Percentiles rank a stretch among this genome's conserved stretches.
Evolutionary conservation across 192 early-diverging fungal species (phyloP).

Genomic region (Fimicolochytrium jonesii): DNA sequence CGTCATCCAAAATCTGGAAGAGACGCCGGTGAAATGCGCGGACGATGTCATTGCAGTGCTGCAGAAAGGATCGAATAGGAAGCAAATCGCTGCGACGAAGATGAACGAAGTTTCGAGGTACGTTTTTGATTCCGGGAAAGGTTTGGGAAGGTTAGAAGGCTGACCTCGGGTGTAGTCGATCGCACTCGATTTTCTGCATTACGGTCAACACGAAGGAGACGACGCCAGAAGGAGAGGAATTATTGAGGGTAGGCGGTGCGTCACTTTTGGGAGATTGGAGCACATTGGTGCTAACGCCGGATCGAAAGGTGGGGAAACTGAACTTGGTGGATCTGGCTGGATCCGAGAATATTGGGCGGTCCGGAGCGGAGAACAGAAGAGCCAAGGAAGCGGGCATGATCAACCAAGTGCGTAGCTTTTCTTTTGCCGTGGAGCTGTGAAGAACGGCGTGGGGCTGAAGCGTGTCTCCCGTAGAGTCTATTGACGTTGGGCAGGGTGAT

Average conservation of each 20-base stretch:
- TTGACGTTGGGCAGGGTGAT: slow-evolving; percentile 95
- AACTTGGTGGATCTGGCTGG: slow-evolving; percentile 96
- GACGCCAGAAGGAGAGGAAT: slow-evolving; percentile 73
- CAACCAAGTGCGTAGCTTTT: slow-evolving; percentile 59
- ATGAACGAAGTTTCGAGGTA: slow-evolving; percentile 86
- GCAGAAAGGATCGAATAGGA: slow-evolving; percentile 66
- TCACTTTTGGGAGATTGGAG: neutral
- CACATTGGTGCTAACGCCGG: neutral
- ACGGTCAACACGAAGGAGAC: slow-evolving; percentile 86
- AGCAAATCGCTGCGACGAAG: slow-evolving; percentile 79
- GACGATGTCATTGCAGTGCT: slow-evolving; percentile 69
- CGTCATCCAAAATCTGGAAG: slow-evolving; percentile 77
- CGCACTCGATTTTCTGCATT: slow-evolving; percentile 89
- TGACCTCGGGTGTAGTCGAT: slow-evolving; percentile 80
- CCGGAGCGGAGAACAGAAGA: slow-evolving; percentile 76
- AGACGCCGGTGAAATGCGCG: slow-evolving; percentile 68
- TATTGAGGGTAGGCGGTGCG: slow-evolving; percentile 57
- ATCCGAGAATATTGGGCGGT: slow-evolving; percentile 86
- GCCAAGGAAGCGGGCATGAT: slow-evolving; percentile 89
- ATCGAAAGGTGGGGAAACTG: slow-evolving; percentile 72
- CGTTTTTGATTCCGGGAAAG: too few relatives aligned
- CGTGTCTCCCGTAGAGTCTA: slow-evolving; percentile 70
- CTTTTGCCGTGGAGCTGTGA: slow-evolving; percentile 14
- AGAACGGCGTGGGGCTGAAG: slow-evolving; percentile 66
- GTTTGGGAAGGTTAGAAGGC: neutral